Evolutionary conservation across 1,139 yeast genomes (phyloP), one percentile per base, ranked within the genome.

Genomic region (Candida labiduridarum): DNA sequence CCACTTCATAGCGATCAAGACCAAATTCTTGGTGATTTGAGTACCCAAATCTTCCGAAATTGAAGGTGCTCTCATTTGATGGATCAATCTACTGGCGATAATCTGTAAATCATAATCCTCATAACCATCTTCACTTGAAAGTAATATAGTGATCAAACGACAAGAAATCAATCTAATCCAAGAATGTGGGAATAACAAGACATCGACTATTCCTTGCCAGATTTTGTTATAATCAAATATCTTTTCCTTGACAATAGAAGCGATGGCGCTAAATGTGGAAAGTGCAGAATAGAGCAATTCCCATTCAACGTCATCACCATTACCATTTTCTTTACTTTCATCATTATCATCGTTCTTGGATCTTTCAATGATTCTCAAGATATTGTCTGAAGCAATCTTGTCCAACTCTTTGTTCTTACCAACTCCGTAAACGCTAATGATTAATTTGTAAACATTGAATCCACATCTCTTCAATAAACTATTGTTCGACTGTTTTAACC

Each of bases 151-250:
- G 39, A 85, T 66, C 44, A 90, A 71, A 47, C 92, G 76, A n/a
- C 87, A 72, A 0, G 96, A 71, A 4, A 82, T 73, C 50, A 88
- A 74, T 61, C 98, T 82, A 11, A 92, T 87, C 98, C 98, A 92
- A 0, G 96, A 79, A 65, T 92, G 98, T 1, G 97, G 97, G 65
- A 82, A 94, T 48, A 92, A 71, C 54, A 91, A 72, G 25, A 84
- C 71, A 11, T 77, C 78, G 29, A 83, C 74, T 5, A 87, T 70
- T 18, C 69, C 66, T 11, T 64, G 61, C 94, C 95, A 87, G 11
- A 80, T 58, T 1, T 43, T 45, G 35, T 66, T 72, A 57, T 66
- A 77, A 1, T 50, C 51, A 25, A 78, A 67, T 51, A 77, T 76
- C 1, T 61, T 57, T 14, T 65, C 67, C 41, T 66, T 68, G 45